Conservation (phyloP, 2,329 filamentous ascomycete genomes). For the Aspergillus vadensis region DNA sequence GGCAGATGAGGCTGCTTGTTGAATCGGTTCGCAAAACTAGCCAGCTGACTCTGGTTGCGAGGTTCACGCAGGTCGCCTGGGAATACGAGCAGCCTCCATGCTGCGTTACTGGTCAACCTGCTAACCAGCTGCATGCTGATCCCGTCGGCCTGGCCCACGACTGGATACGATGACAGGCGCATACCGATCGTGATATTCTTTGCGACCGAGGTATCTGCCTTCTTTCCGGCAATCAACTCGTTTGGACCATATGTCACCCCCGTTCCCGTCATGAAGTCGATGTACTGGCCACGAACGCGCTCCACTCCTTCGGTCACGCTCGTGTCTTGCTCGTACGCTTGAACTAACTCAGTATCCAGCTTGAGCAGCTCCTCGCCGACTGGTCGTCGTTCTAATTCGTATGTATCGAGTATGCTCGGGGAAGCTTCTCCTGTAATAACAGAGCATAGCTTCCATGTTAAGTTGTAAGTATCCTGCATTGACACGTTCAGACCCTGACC, state of each 20-base stretch:
- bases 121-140: slow-evolving; percentile 9
- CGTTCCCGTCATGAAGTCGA: slow-evolving; percentile 13
- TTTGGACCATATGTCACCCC: slow-evolving; percentile 12
- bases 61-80: slow-evolving; percentile 17
- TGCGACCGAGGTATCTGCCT: slow-evolving; percentile 4
- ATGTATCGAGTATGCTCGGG: slow-evolving; percentile 52
- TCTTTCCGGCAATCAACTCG: neutral
- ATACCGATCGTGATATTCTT: slow-evolving; percentile 18
- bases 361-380: slow-evolving; percentile 68
- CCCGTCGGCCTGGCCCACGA: slow-evolving; percentile 18
- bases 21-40: slow-evolving; percentile 8
- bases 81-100: slow-evolving; percentile 25
- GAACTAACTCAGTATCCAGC: slow-evolving; percentile 49
- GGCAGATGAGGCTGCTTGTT: neutral
- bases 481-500: slow-evolving; percentile 3
- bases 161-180: slow-evolving; percentile 14
- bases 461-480: slow-evolving; percentile 5
- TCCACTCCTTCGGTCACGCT: neutral
- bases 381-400: slow-evolving; percentile 56
- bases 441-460: slow-evolving; percentile 29
- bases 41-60: neutral
- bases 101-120: slow-evolving; percentile 18
- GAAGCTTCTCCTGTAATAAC: slow-evolving; percentile 47
- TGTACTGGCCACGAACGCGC: neutral
- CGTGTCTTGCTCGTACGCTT: slow-evolving; percentile 4